Evolutionary conservation across 495 filamentous ascomycete species (phyloP), one percentile per base, ranked within the genome.

Genomic region (Neurospora africana): DNA sequence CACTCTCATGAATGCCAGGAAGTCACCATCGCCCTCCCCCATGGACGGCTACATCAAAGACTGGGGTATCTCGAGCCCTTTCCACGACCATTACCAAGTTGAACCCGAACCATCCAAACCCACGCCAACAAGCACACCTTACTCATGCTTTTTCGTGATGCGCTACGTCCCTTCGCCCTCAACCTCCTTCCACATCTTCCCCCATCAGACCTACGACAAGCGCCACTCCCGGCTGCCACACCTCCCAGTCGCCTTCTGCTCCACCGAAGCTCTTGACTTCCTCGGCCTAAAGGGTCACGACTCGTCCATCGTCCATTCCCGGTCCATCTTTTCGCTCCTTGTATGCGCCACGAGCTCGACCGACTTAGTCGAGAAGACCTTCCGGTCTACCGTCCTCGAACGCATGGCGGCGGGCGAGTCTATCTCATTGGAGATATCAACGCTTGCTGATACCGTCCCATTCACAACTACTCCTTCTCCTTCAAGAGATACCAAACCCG

Each of bases 291-390:
- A 77, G 2, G 35, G 58, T 70, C 73, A 78, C 65, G 80, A 80
- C 15, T 74, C 68, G 68, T 75, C 79, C 41, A 72, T 78, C 2
- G 78, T 87, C 10, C 75, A 83, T 38, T 83, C 82, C 33, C 80
- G 79, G 38, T 84, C 88, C 73, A 79, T 87, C 68, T 88, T 88
- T 76, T 77, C 79, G 47, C 82, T 87, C 27, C 81, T 89, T 0
- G 73, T 75, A 3, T 78, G 83, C 13, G 78, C 82, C 70, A 74
- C 79, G 6, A 75, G 74, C 72, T 80, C 81, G 23, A 74, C 82
- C 0, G 80, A 78, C 41, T 19, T 65, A 27, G 61, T 77, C 19
- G 75, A 53, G 68, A 81, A 75, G 76, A 79, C 69, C 3, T 80
- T 85, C 75, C 78, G 81, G 71, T 72, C 74, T 1, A 78, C 76